Percentiles rank a stretch among this genome's conserved stretches.
Evolutionary conservation across 441 rosid species (phyloP).

Genomic region (Manihot esculenta): DNA sequence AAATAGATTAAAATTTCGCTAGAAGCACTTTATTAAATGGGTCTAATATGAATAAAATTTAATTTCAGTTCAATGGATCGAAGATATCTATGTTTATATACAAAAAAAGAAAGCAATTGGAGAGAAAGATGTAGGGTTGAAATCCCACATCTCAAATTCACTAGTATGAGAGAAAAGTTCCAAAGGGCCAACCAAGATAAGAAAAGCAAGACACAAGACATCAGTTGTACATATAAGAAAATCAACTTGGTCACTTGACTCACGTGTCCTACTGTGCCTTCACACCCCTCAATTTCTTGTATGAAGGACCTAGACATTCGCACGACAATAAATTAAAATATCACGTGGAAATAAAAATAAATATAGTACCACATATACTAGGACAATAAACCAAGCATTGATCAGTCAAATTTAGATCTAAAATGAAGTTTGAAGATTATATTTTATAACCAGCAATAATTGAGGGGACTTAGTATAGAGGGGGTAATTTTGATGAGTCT

Average conservation of each 20-base stretch:
- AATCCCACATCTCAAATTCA: too few species aligned
- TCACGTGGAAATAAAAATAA: neutral
- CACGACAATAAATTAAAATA: neutral
- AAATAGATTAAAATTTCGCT: too few species aligned
- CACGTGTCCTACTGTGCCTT: neutral
- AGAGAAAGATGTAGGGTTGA: too few species aligned
- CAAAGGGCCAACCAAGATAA: neutral
- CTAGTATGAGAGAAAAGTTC: neutral
- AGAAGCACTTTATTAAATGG: too few species aligned
- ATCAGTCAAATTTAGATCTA: slow-evolving; percentile 9
- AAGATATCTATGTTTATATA: too few species aligned
- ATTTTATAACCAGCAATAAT: slow-evolving; percentile 13
- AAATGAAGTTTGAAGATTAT: neutral
- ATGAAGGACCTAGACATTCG: neutral
- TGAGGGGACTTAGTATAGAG: too few species aligned
- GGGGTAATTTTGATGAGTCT: too few species aligned
- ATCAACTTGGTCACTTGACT: neutral
- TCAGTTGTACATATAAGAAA: neutral
- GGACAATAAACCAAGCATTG: slow-evolving; percentile 7
- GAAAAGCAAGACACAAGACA: neutral
- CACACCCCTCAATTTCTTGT: neutral
- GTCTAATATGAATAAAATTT: too few species aligned
- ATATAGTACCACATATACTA: neutral
- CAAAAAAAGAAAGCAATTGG: too few species aligned
- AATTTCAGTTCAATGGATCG: too few species aligned